Percentiles rank a stretch among this genome's conserved stretches.
Evolutionary conservation across 345 rosid species (phyloP).

Genomic region (Sisymbrium irio): DNA sequence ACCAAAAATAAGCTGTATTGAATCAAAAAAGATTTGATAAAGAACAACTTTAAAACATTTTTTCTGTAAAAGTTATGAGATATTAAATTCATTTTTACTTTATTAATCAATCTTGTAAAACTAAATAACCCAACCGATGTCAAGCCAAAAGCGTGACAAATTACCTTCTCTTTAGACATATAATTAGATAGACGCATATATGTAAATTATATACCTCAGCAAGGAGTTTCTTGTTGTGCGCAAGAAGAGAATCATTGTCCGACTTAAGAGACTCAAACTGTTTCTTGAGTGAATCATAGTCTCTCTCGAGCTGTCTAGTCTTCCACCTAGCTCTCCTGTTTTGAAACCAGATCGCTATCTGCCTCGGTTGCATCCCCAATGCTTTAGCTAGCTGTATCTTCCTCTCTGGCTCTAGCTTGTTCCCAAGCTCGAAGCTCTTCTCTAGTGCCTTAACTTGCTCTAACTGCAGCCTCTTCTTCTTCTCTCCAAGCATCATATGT

Average conservation of each 20-base stretch:
- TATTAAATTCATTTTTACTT: neutral
- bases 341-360: slow-evolving; percentile 75
- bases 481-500: slow-evolving; percentile 55
- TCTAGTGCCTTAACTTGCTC: slow-evolving; percentile 73
- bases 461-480: slow-evolving; percentile 65
- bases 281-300: slow-evolving; percentile 60
- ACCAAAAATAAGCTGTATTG: neutral
- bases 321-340: slow-evolving; percentile 79
- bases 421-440: slow-evolving; percentile 71
- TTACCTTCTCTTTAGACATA: neutral
- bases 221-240: slow-evolving; percentile 61
- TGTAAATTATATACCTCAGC: slow-evolving; percentile 44
- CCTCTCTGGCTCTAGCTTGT: slow-evolving; percentile 78
- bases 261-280: slow-evolving; percentile 61
- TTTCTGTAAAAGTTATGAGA: neutral
- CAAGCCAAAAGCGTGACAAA: neutral
- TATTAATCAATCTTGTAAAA: slow-evolving; percentile 6
- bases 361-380: slow-evolving; percentile 65
- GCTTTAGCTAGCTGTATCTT: slow-evolving; percentile 69
- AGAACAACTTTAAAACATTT: neutral
- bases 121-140: neutral
- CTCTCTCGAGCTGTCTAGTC: slow-evolving; percentile 70
- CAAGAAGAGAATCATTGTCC: slow-evolving; percentile 60
- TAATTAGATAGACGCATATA: neutral
- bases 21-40: neutral